Percentiles rank a stretch among this genome's conserved stretches.
phyloP scores from a whole-genome alignment of 2,329 filamentous ascomycete species.

The Phyllosticta citriasiana region DNA sequence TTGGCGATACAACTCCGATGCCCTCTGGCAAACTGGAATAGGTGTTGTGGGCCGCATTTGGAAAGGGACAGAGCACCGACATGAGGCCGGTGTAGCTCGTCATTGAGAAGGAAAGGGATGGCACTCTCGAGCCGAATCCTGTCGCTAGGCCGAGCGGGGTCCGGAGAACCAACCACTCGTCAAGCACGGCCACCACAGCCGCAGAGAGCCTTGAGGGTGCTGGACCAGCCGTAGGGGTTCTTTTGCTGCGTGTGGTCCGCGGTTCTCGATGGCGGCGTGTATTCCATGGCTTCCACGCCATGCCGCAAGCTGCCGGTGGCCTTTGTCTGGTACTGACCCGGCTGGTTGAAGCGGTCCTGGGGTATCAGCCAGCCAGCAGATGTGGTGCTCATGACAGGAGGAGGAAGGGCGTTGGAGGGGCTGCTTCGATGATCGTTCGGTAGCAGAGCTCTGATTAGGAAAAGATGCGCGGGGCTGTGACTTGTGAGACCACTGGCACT shows the following conservation, averaged over 20 bases:
- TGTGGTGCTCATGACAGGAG: background rate
- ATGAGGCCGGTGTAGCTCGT: background rate
- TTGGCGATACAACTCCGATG: background rate
- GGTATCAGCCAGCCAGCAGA: conserved; percentile 5
- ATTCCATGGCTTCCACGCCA: background rate
- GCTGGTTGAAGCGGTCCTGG: conserved; percentile 7
- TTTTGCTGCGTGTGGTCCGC: background rate
- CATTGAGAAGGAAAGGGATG: background rate
- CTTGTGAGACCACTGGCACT: background rate
- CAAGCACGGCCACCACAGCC: background rate
- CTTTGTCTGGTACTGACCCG: conserved; percentile 1
- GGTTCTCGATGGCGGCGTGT: conserved; percentile 51
- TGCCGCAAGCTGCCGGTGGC: background rate
- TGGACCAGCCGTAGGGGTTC: background rate
- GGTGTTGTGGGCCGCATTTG: background rate
- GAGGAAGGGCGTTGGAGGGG: background rate
- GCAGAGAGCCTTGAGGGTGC: background rate
- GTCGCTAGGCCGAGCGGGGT: background rate
- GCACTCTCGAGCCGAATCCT: background rate
- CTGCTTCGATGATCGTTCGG: background rate
- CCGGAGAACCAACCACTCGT: background rate
- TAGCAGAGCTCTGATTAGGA: background rate
- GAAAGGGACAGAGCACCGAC: background rate
- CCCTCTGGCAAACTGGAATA: background rate
- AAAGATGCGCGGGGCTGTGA: background rate